Evolutionary conservation across 2,329 filamentous ascomycete species (phyloP).

Genomic region (Venturiaceae sp.): DNA sequence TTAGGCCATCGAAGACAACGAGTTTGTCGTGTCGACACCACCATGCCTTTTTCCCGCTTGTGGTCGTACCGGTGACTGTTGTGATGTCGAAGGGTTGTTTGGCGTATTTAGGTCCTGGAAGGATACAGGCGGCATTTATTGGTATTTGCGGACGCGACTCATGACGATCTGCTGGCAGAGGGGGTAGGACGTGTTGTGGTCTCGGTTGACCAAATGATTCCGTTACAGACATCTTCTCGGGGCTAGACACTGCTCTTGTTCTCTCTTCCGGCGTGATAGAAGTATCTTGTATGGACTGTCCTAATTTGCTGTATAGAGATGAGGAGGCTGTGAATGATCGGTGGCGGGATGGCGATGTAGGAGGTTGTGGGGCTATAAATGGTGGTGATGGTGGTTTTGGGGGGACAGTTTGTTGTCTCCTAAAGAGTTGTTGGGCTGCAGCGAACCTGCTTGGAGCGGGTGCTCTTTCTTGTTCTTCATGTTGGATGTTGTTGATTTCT

Average conservation of each 20-base stretch:
- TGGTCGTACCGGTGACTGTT: not conserved
- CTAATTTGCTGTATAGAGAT: conserved; percentile 4
- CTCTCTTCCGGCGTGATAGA: not conserved
- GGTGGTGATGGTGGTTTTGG: not conserved
- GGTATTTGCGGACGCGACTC: not conserved
- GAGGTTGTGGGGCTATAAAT: not conserved
- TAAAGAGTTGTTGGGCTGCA: not conserved
- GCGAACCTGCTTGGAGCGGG: not conserved
- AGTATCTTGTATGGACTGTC: not conserved
- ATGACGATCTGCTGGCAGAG: not conserved
- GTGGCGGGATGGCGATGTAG: not conserved
- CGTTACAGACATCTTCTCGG: not conserved
- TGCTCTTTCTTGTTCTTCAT: not conserved
- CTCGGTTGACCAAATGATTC: not conserved
- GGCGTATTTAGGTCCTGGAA: not conserved
- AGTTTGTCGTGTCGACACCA: conserved; percentile 3
- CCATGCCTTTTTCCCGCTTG: not conserved
- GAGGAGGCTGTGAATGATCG: not conserved
- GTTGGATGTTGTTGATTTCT: not conserved
- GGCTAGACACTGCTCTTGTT: not conserved
- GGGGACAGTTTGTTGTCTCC: not conserved
- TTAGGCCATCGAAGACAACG: conserved; percentile 5
- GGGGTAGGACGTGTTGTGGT: not conserved
- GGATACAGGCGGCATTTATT: not conserved
- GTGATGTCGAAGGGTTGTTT: not conserved